Percentiles rank a stretch among this genome's conserved stretches.
Conservation (phyloP, 371 early-diverging fungal genomes). For the Mucor circinelloides region DNA sequence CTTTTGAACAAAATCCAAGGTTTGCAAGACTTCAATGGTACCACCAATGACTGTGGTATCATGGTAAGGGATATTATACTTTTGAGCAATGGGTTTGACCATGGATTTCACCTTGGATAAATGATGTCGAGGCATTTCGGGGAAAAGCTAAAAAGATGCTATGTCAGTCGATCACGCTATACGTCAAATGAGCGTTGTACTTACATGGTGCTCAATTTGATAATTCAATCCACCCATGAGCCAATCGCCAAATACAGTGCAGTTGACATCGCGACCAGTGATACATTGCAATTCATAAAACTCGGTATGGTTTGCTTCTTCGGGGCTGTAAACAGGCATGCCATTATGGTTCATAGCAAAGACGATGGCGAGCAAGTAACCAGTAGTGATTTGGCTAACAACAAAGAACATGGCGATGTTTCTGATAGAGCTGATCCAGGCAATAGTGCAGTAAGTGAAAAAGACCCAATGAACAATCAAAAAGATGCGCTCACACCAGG, state of each 20-base stretch:
- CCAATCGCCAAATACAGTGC: conserved; percentile 71
- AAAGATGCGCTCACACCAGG: conserved; percentile 59
- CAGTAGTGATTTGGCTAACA: conserved; percentile 72
- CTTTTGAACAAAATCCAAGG: conserved; percentile 64
- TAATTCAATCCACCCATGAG: conserved; percentile 86
- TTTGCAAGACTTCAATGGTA: conserved; percentile 68
- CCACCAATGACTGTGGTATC: conserved; percentile 71
- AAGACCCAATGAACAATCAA: conserved; percentile 73
- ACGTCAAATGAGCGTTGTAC: background rate
- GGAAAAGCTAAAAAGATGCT: conserved; percentile 62
- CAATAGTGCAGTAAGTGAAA: conserved; percentile 61
- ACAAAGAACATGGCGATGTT: conserved; percentile 67
- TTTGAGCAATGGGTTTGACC: conserved; percentile 71
- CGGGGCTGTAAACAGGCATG: conserved; percentile 79
- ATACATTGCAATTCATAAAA: conserved; percentile 79
- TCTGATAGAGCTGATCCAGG: conserved; percentile 55
- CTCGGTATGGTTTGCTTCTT: conserved; percentile 71
- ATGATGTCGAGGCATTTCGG: conserved; percentile 80
- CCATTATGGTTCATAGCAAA: conserved; percentile 91
- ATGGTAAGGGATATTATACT: conserved; percentile 75
- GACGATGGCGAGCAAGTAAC: conserved; percentile 80
- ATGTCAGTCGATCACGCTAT: background rate
- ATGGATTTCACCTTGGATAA: conserved; percentile 66
- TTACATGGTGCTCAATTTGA: conserved; percentile 80
- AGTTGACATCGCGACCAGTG: conserved; percentile 81